Evolutionary conservation across 2,329 filamentous ascomycete genomes (phyloP), one percentile per base, ranked within the genome.

Genomic region (Penicillium sp.): DNA sequence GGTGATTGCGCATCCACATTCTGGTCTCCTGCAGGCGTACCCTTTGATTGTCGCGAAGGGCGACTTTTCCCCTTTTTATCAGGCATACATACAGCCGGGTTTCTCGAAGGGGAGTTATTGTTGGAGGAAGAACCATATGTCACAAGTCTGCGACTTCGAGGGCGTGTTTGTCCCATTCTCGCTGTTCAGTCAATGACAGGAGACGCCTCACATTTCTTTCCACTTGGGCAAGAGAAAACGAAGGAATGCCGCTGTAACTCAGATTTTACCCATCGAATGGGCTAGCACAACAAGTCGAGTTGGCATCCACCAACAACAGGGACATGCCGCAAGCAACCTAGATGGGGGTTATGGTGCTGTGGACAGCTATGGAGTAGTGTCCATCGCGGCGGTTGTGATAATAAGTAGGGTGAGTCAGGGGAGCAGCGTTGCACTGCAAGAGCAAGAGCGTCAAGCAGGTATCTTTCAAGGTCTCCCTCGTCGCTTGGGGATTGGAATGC

Each of bases 101-200:
- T 36, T n/a, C 45, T 43, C 8, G 35, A 23, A 13, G 23, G 21
- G 13, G 41, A 15, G 21, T 45, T 45, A 11, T 39, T 41, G 27
- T 35, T 54, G 17, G 46, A 39, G 20, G 53, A 43, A 47, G 63
- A 65, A 39, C 67, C 64, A 46, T 70, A 70, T 7, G 65, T 70
- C 33, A 62, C 59, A 35, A 53, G 44, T 41, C 58, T 64, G 35
- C 62, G 64, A 46, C 52, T 50, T 37, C 47, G 47, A 21, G 41
- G 23, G 11, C 31, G 43, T 23, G 49, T 39, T n/a, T 36, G 31
- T 14, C 49, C 47, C 53, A 57, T 56, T 20, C 40, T 48, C 21
- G 36, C 25, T 36, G 19, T 32, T 39, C 15, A 34, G 14, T 10
- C 14, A 13, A 13, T 18, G 16, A 16, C 33, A 28, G 39, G 30